phyloP scores from a whole-genome alignment of 2,329 filamentous ascomycete species.

The Grosmannia penicillata region DNA sequence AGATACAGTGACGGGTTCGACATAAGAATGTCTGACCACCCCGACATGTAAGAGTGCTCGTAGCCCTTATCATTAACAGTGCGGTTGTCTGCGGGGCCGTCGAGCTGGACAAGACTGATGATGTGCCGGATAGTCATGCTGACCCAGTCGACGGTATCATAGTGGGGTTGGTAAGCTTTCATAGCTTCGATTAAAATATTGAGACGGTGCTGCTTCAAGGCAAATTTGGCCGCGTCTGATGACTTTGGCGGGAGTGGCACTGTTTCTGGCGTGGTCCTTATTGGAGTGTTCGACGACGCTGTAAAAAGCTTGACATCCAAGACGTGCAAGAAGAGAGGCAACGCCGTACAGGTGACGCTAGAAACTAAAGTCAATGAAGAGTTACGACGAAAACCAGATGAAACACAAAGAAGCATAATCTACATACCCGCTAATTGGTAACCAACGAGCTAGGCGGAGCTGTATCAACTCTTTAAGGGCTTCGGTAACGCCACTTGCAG shows the following conservation, averaged over 20 bases:
- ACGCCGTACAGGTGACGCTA: conserved; percentile 9
- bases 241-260: neutral
- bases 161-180: conserved; percentile 12
- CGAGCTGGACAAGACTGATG: conserved; percentile 9
- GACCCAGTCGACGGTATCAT: conserved; percentile 10
- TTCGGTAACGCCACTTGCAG: conserved; percentile 9
- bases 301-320: conserved; percentile 10
- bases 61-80: neutral
- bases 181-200: conserved; percentile 11
- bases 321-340: conserved; percentile 10
- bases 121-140: conserved; percentile 10
- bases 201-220: conserved; percentile 24
- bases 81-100: conserved; percentile 2
- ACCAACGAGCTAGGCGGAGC: conserved; percentile 10
- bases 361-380: neutral
- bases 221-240: conserved; percentile 13
- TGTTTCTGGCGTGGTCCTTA: neutral
- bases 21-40: conserved; percentile 9
- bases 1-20: conserved; percentile 11
- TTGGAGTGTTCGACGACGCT: neutral
- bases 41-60: neutral
- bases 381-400: neutral
- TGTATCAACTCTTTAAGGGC: conserved; percentile 11
- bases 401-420: conserved; percentile 1
- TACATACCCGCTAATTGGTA: conserved; percentile 9